Evolutionary conservation across 129 eudicot genomes (phyloP), one percentile per base, ranked within the genome.

Genomic region (Calendula officinalis): DNA sequence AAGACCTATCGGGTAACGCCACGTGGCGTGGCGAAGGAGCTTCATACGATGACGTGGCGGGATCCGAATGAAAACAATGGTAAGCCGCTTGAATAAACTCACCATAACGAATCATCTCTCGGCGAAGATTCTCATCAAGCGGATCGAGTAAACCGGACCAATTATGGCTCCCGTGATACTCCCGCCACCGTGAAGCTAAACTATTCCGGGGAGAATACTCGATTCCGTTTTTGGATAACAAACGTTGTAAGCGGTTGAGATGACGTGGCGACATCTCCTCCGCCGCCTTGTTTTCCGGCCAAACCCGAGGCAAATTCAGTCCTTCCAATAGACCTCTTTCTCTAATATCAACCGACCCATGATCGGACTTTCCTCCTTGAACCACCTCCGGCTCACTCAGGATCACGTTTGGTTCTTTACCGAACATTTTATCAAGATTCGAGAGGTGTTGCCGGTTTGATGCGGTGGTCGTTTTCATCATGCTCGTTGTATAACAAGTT

Each of bases 51-150:
- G 88, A 78, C 27, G 84, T 88, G 70, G 86, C 95, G 0, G 98
- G 98, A 13, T 85, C 70, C 0, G 91, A 81, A 59, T 92, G 87
- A 43, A 92, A 92, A 53, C 91, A 75, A 51, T 81, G 96, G 70
- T 92, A 92, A 3, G 96, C 98, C 15, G 96, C 95, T 64, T 92
- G 98, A 68, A 92, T 80, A 63, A 92, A 92, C 85, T 92, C 98
- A 1, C 98, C 98, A 56, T 78, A 92, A 22, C 96, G 74, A 40
- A 92, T 82, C 74, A 92, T 72, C 82, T 92, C 98, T 16, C 98
- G 87, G 57, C 98, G 91, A 62, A 92, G 91, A 82, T 92, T 92
- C 75, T 85, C 96, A 62, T 92, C 91, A 13, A 92, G 83, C 43
- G 98, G 98, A 62, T 92, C 96, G 14, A 92, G 81, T 12, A 92